Evolutionary conservation across 768 basidiomycete species (phyloP).

Genomic region (Coprinopsis strossmayeri): DNA sequence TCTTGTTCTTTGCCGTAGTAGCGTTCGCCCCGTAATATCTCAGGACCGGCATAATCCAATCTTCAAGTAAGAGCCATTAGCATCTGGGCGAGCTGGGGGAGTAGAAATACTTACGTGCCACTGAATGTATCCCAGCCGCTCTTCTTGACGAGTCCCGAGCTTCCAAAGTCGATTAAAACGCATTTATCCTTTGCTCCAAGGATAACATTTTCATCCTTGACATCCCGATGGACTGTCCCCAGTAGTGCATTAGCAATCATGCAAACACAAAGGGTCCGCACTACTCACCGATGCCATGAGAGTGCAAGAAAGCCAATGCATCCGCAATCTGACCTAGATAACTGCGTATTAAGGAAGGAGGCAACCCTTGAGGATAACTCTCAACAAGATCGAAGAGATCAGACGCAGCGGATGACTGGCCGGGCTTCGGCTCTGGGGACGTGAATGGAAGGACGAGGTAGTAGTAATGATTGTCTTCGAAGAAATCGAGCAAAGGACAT

Average conservation of each 20-base stretch:
- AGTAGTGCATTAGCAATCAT: slow-evolving; percentile 5
- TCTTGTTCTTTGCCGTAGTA: slow-evolving; percentile 97
- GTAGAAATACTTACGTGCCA: slow-evolving; percentile 64
- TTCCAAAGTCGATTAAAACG: slow-evolving; percentile 96
- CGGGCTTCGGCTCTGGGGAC: slow-evolving; percentile 48
- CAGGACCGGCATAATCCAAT: slow-evolving; percentile 92
- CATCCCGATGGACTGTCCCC: slow-evolving; percentile 81
- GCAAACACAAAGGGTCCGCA: neutral
- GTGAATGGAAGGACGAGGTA: slow-evolving; percentile 86
- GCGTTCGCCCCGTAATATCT: slow-evolving; percentile 90
- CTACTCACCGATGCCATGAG: slow-evolving; percentile 78
- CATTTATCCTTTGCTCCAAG: slow-evolving; percentile 75
- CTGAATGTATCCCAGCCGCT: slow-evolving; percentile 89
- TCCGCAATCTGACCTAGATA: slow-evolving; percentile 94
- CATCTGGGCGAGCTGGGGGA: slow-evolving; percentile 4
- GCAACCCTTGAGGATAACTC: slow-evolving; percentile 77
- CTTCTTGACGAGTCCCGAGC: slow-evolving; percentile 79
- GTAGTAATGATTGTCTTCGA: slow-evolving; percentile 94
- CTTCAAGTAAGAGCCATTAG: slow-evolving; percentile 29
- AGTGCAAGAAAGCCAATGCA: slow-evolving; percentile 82
- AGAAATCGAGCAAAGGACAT: slow-evolving; percentile 91
- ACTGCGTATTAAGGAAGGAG: slow-evolving; percentile 63
- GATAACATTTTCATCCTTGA: slow-evolving; percentile 97
- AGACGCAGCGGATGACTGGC: slow-evolving; percentile 50
- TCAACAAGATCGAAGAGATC: slow-evolving; percentile 98